Conservation (phyloP, 2,329 filamentous ascomycete genomes). For the Sporothrix euskadiensis region DNA sequence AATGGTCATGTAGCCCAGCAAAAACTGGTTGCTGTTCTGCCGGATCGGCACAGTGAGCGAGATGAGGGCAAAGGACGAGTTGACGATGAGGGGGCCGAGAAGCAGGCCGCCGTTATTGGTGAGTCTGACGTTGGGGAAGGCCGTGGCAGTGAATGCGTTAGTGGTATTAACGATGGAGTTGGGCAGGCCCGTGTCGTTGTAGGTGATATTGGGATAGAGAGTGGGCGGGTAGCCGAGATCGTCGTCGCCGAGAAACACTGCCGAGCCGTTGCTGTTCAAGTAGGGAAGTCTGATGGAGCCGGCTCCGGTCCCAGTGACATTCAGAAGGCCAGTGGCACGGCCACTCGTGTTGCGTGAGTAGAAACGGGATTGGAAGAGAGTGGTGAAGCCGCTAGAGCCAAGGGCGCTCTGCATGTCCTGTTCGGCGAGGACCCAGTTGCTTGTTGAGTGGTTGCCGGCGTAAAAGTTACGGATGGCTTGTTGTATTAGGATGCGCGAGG, state of each 20-base stretch:
- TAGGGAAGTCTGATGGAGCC: conserved; percentile 64
- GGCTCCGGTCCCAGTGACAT: conserved; percentile 57
- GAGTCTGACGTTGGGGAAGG: conserved; percentile 54
- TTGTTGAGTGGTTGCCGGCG: conserved; percentile 53
- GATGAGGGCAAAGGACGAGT: conserved; percentile 70
- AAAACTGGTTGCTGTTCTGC: conserved; percentile 61
- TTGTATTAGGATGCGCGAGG: conserved; percentile 65
- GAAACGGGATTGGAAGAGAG: conserved; percentile 70
- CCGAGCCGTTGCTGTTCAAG: conserved; percentile 55
- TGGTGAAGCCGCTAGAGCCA: conserved; percentile 56
- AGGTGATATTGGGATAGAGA: conserved; percentile 79
- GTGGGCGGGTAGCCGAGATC: conserved; percentile 67
- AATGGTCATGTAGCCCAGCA: conserved; percentile 82
- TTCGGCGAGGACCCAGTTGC: conserved; percentile 62
- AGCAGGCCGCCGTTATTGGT: conserved; percentile 62
- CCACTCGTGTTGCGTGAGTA: conserved; percentile 69
- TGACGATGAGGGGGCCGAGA: conserved; percentile 72
- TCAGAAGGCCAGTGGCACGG: conserved; percentile 58
- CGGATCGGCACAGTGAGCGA: conserved; percentile 81
- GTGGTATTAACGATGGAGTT: conserved; percentile 47
- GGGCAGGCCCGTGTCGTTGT: conserved; percentile 48
- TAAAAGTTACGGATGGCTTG: conserved; percentile 55
- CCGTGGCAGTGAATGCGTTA: conserved; percentile 48
- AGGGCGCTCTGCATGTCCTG: conserved; percentile 73
- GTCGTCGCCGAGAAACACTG: conserved; percentile 61